Conservation (phyloP, 2,329 filamentous ascomycete genomes). For the Tolypocladium ovalisporum region DNA sequence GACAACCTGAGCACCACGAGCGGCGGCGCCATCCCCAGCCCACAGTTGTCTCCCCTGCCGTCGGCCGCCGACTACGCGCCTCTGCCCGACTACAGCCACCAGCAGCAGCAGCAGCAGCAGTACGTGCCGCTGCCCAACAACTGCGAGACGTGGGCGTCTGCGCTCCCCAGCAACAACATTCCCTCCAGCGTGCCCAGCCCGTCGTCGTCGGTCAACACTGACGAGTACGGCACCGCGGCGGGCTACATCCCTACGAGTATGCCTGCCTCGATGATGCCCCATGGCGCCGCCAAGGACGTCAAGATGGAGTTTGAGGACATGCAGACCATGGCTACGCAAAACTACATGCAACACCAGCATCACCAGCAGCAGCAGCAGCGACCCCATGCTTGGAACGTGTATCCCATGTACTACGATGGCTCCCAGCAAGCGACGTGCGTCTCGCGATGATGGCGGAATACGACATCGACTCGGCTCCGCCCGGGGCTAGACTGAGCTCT, state of each 20-base stretch:
- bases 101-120: conserved; percentile 21
- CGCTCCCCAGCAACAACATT: conserved; percentile 28
- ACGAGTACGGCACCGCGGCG: conserved; percentile 30
- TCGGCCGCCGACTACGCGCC: conserved; percentile 29
- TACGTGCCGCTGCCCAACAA: conserved; percentile 28
- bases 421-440: conserved; percentile 5
- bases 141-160: conserved; percentile 34
- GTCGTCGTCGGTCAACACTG: conserved; percentile 34
- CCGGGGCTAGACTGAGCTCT: not conserved
- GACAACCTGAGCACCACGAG: conserved; percentile 25
- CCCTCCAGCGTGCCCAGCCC: conserved; percentile 41
- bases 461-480: not conserved
- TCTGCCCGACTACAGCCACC: conserved; percentile 30
- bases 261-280: conserved; percentile 30
- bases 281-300: conserved; percentile 20
- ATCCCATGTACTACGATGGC: conserved; percentile 19
- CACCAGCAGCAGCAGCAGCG: conserved; percentile 15
- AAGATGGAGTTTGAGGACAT: conserved; percentile 30
- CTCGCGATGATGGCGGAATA: conserved; percentile 2
- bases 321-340: conserved; percentile 10
- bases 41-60: conserved; percentile 33
- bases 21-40: conserved; percentile 29
- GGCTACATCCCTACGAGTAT: conserved; percentile 39
- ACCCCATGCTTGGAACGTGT: conserved; percentile 20
- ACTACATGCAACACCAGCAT: conserved; percentile 16